phyloP scores from a whole-genome alignment of 164 flowering plant genomes.

The Chloranthus sessilifolius region DNA sequence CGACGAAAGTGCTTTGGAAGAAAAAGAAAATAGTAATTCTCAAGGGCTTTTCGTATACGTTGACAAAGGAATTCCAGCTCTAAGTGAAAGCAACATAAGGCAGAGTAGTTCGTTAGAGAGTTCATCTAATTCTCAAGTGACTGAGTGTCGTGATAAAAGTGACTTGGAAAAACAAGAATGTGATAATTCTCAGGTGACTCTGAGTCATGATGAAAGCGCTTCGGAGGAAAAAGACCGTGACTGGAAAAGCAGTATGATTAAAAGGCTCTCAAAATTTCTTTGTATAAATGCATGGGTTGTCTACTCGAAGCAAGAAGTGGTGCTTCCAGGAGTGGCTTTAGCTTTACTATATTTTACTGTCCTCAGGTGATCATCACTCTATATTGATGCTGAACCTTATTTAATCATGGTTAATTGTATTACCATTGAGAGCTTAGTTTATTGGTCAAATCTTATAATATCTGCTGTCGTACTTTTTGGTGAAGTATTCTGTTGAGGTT shows the following conservation, averaged over 20 bases:
- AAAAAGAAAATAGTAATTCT: conserved; percentile 15
- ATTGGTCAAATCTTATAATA: no score
- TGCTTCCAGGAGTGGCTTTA: conserved; percentile 70
- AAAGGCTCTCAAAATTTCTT: conserved; percentile 24
- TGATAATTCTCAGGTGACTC: conserved; percentile 13
- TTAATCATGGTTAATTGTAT: no score
- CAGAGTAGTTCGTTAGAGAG: conserved; percentile 15
- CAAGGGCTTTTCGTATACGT: no score
- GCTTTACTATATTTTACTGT: conserved; percentile 65
- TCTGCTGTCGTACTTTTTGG: no score
- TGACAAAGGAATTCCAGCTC: conserved; percentile 57
- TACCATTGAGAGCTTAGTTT: no score
- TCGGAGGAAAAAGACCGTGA: conserved; percentile 6
- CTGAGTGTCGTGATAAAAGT: no score
- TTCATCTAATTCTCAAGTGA: conserved; percentile 11
- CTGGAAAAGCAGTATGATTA: no score
- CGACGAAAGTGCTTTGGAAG: no score
- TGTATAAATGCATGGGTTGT: conserved; percentile 53
- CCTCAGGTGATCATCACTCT: conserved; percentile 47
- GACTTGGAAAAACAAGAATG: no score
- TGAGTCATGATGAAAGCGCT: conserved; percentile 7
- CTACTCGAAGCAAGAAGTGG: conserved; percentile 57
- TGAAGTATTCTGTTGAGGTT: no score
- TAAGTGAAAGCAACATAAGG: conserved; percentile 38
- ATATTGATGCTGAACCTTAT: background rate